These are phyloP conservation scores for Leccinum variabile DNA, from an alignment of 1,284 basidiomycete species.

Conservation along the genomic window DNA sequence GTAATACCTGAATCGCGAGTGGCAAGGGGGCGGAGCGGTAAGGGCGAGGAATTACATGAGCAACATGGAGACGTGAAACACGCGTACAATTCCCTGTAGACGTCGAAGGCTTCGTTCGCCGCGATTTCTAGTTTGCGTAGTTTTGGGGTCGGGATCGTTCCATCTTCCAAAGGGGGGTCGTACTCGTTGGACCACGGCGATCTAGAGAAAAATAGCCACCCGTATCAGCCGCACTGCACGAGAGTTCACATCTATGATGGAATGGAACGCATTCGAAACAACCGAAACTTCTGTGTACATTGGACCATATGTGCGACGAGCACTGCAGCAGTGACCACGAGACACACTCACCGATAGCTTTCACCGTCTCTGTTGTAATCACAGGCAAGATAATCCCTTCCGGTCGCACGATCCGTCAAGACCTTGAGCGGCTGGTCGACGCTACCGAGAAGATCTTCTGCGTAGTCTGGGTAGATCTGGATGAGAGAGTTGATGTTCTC, in stretches of 20 bases:
- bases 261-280: not conserved
- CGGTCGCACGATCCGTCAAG: slow-evolving; percentile 74
- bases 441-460: slow-evolving; percentile 92
- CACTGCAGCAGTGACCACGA: not conserved
- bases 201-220: slow-evolving; percentile 42
- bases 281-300: not conserved
- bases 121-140: slow-evolving; percentile 90
- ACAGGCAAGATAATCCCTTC: slow-evolving; percentile 90
- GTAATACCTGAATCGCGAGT: slow-evolving; percentile 70
- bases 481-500: slow-evolving; percentile 85
- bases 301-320: not conserved
- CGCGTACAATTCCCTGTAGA: slow-evolving; percentile 91
- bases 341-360: slow-evolving; percentile 73
- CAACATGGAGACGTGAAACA: slow-evolving; percentile 8
- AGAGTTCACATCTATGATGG: not conserved
- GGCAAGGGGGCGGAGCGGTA: slow-evolving; percentile 2
- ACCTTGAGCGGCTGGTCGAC: slow-evolving; percentile 95
- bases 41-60: slow-evolving; percentile 1
- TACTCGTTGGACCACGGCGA: slow-evolving; percentile 99
- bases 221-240: slow-evolving; percentile 4
- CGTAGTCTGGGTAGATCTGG: slow-evolving; percentile 87
- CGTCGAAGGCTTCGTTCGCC: slow-evolving; percentile 96
- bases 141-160: slow-evolving; percentile 80
- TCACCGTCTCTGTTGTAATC: slow-evolving; percentile 99
- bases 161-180: slow-evolving; percentile 84